A percentile compares a stretch with the other conserved stretches of the same genome.
phyloP scores from a whole-genome alignment of 495 filamentous ascomycete genomes.

The Aspergillus sclerotioniger region DNA sequence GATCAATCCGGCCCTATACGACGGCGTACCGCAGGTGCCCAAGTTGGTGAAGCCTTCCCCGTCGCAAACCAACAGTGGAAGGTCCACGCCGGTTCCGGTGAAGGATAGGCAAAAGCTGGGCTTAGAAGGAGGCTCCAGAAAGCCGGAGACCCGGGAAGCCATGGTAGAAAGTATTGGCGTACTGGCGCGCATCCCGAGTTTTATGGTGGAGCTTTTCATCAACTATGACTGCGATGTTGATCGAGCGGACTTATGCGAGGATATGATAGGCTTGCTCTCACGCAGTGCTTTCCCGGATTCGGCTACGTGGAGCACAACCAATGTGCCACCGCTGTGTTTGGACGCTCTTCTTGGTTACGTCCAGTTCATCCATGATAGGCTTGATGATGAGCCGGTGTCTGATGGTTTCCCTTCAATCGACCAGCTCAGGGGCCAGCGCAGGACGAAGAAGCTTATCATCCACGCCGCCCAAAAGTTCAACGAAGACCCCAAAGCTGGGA shows the following conservation, averaged over 20 bases:
- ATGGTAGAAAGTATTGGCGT: constrained; percentile 98
- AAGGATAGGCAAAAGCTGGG: constrained; percentile 92
- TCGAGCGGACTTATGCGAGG: constrained; percentile 87
- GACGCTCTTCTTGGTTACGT: constrained; percentile 89
- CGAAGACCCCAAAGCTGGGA: constrained; percentile 84
- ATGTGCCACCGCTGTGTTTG: constrained; percentile 91
- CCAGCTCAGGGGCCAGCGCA: constrained; percentile 64
- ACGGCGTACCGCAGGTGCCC: constrained; percentile 87
- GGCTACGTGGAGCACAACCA: constrained; percentile 98
- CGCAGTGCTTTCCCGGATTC: constrained; percentile 96
- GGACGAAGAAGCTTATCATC: constrained; percentile 82
- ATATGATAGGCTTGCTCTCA: constrained; percentile 88
- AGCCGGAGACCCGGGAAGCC: constrained; percentile 91
- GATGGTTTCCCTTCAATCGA: constrained; percentile 68
- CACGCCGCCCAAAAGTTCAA: constrained; percentile 91
- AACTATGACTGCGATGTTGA: constrained; percentile 98
- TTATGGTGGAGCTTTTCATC: constrained; percentile 91
- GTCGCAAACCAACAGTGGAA: constrained; percentile 74
- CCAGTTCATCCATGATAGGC: constrained; percentile 82
- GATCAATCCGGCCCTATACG: constrained; percentile 88
- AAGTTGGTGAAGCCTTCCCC: constrained; percentile 80
- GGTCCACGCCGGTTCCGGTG: constrained; percentile 88
- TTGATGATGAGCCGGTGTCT: constrained; percentile 64
- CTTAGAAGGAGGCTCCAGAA: constrained; percentile 86
- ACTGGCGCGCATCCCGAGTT: constrained; percentile 85